phyloP scores from a whole-genome alignment of 2,329 filamentous ascomycete species.

The Aspergillus floridensis region DNA sequence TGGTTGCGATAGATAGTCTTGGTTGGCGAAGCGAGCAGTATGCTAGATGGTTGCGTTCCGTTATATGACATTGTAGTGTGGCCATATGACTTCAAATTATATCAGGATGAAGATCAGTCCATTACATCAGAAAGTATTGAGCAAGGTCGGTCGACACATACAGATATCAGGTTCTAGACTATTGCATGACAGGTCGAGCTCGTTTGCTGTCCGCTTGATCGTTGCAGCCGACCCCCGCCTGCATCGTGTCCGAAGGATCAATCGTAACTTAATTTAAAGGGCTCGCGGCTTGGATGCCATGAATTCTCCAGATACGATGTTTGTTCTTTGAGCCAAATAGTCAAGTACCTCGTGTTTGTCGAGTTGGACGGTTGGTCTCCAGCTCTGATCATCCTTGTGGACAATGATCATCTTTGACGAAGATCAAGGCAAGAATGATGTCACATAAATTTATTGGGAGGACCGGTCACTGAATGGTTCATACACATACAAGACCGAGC shows the following conservation, averaged over 20 bases:
- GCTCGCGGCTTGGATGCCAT: not conserved
- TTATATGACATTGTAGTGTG: not conserved
- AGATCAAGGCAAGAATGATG: constrained; percentile 2
- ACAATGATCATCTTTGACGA: not conserved
- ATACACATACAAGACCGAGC: not conserved
- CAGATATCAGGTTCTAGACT: constrained; percentile 1
- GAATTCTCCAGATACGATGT: not conserved
- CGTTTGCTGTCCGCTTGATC: constrained; percentile 1
- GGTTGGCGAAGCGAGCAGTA: not conserved
- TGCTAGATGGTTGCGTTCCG: not conserved
- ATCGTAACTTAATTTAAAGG: not conserved
- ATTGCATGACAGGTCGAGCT: constrained; percentile 7
- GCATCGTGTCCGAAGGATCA: not conserved
- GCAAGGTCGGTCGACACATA: not conserved
- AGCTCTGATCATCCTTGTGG: not conserved
- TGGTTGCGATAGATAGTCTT: not conserved
- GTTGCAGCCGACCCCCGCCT: not conserved
- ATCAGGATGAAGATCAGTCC: not conserved
- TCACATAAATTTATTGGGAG: not conserved
- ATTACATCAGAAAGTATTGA: constrained; percentile 5
- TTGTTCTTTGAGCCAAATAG: not conserved
- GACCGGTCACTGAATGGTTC: not conserved
- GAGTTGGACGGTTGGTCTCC: not conserved
- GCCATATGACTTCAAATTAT: constrained; percentile 3
- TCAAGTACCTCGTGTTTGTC: not conserved